These are phyloP conservation scores for Candida sithepensis DNA, from an alignment of 805 yeast genomes.

Conservation along the genomic window DNA sequence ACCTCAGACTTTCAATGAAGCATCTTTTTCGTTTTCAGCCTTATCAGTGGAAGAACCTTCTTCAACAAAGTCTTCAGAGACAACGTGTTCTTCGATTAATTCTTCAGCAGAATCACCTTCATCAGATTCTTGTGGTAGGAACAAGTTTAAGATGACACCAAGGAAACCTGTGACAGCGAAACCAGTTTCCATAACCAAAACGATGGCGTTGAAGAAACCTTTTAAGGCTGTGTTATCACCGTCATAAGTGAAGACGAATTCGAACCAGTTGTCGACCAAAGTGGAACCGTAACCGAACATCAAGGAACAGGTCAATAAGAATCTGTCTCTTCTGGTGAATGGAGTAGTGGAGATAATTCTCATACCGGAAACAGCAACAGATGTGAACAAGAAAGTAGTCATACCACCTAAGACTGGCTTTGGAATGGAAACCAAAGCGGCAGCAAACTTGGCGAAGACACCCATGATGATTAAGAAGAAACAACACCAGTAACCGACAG, in stretches of 20 bases:
- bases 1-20: background rate
- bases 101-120: conserved; percentile 40
- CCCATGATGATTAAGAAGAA: conserved; percentile 84
- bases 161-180: conserved; percentile 53
- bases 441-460: conserved; percentile 79
- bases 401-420: conserved; percentile 82
- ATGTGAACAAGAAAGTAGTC: conserved; percentile 57
- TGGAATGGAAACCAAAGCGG: conserved; percentile 84
- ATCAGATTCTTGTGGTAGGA: conserved; percentile 48
- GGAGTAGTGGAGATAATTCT: conserved; percentile 51
- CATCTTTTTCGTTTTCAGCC: background rate
- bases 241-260: conserved; percentile 44
- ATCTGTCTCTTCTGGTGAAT: conserved; percentile 55
- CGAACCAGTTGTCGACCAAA: conserved; percentile 46
- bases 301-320: conserved; percentile 47
- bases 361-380: conserved; percentile 58
- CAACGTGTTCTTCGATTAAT: conserved; percentile 33
- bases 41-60: conserved; percentile 23
- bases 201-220: conserved; percentile 51
- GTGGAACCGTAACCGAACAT: conserved; percentile 52
- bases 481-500: conserved; percentile 52
- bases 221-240: conserved; percentile 41
- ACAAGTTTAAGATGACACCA: conserved; percentile 46
- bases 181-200: conserved; percentile 55
- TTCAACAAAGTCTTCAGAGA: conserved; percentile 10